Percentiles rank a stretch among this genome's conserved stretches.
These are phyloP conservation scores for Aspergillus sp. DNA, from an alignment of 2,329 filamentous ascomycete genomes.

Conservation along the genomic window DNA sequence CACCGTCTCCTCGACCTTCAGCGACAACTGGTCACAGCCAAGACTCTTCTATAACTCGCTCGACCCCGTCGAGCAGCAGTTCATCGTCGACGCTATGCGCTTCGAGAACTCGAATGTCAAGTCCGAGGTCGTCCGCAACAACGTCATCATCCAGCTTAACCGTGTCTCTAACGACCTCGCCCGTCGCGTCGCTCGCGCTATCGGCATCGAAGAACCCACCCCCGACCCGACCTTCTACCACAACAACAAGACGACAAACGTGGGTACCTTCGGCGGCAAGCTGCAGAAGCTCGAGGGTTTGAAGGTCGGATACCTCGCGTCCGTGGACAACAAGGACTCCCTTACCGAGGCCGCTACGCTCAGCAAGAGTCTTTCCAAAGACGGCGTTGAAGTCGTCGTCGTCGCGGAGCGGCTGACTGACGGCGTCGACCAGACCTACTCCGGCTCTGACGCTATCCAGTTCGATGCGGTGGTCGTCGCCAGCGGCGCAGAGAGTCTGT, in stretches of 20 bases:
- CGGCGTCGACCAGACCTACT: slow-evolving; percentile 59
- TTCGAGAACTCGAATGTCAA: slow-evolving; percentile 61
- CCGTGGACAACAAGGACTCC: slow-evolving; percentile 36
- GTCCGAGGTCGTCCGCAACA: slow-evolving; percentile 53
- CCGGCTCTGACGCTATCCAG: slow-evolving; percentile 50
- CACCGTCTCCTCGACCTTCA: slow-evolving; percentile 55
- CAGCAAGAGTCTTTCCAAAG: slow-evolving; percentile 32
- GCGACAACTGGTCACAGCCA: slow-evolving; percentile 67
- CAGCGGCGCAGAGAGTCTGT: slow-evolving; percentile 48
- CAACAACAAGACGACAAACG: slow-evolving; percentile 55
- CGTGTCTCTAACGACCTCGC: slow-evolving; percentile 61
- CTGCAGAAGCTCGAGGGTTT: slow-evolving; percentile 57
- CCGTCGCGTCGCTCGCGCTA: slow-evolving; percentile 53
- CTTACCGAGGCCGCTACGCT: slow-evolving; percentile 47
- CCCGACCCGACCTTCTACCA: slow-evolving; percentile 62
- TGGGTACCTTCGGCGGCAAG: slow-evolving; percentile 54
- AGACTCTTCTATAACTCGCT: slow-evolving; percentile 70
- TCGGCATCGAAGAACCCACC: slow-evolving; percentile 54
- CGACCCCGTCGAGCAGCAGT: slow-evolving; percentile 58
- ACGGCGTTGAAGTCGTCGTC: slow-evolving; percentile 51
- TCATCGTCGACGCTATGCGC: slow-evolving; percentile 64
- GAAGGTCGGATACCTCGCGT: slow-evolving; percentile 57
- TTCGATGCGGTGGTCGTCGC: slow-evolving; percentile 50
- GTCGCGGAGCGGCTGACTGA: slow-evolving; percentile 53
- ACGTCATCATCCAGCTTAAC: slow-evolving; percentile 64